Base-by-base conservation (phyloP, 306 rosid species). In the Ziziphus jujuba region DNA sequence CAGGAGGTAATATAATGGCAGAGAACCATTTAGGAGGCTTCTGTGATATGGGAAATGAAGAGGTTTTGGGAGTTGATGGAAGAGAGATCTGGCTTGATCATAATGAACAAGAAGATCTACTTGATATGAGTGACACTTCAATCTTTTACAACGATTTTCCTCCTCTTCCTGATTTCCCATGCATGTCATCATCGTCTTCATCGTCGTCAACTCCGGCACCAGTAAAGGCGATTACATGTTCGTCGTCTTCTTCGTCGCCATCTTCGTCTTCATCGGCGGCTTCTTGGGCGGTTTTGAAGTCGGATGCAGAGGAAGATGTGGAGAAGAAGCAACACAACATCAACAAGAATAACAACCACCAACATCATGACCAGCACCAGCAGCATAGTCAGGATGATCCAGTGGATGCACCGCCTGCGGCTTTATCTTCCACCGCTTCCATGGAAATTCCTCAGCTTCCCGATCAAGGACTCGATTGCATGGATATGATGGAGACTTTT, bases 111-210 rank as follows among this genome's bases (percentile, higher is more conserved):
- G 67, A 50, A 53, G 67, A 82, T 56, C 72, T 82, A 0, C 77
- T 72, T 4, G 92, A 82, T 28, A 81, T 81, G 24, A 67, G 76
- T 25, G 86, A 70, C 10, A 57, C 79, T 36, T 80, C 92, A 2
- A 75, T 90, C 69, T 92, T 92, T 77, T 92, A 88, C 77, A 70
- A 69, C 0, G 96, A 88, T 35, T 93, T 93, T 68, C 99, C 96
- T 50, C 60, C 96, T 38, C 77, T 90, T 6, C 92, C 95, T 19
- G 92, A 85, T 74, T 93, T 90, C 40, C 81, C 99, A 38, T 90
- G 99, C 97, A 85, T 93, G 99, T 93, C 97, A 0, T 90, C 99
- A 1, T 87, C 99, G 3, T 90, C 97, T 0, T 85, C 96, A 0
- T 79, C 91, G 1, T 81, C 93, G 1, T 84, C 95, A 0, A 79